Evolutionary conservation across 1,284 basidiomycete genomes (phyloP).

Genomic region (Rhodotorula sp.): DNA sequence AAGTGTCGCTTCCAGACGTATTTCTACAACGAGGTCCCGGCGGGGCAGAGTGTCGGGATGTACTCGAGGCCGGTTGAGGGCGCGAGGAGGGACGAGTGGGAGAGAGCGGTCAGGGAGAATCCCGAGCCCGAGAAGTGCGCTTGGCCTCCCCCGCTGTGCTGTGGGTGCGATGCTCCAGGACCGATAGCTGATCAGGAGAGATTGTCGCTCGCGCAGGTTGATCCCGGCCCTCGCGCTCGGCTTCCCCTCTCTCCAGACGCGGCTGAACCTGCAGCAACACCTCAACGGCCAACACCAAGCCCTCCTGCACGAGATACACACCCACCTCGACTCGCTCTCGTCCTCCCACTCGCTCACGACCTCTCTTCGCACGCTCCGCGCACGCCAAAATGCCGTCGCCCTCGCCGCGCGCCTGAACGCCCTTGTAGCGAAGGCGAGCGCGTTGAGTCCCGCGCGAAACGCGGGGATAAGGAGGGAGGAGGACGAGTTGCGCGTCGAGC

Average conservation of each 20-base stretch:
- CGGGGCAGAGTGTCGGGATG: constrained; percentile 9
- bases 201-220: no score
- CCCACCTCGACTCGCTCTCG: no score
- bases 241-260: background rate
- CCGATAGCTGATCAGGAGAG: no score
- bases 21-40: constrained; percentile 33
- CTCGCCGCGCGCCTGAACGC: constrained; percentile 12
- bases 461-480: constrained; percentile 23
- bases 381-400: constrained; percentile 16
- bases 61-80: constrained; percentile 25
- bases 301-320: background rate
- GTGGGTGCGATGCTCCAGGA: no score
- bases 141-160: no score
- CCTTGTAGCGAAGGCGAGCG: constrained; percentile 15
- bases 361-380: constrained; percentile 24
- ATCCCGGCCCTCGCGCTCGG: background rate
- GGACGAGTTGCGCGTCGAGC: constrained; percentile 27
- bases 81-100: constrained; percentile 31
- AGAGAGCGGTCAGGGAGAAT: constrained; percentile 34
- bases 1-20: constrained; percentile 38
- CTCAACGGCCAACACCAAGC: background rate
- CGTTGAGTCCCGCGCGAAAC: constrained; percentile 10
- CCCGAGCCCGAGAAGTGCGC: constrained; percentile 40
- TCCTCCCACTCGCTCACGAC: background rate
- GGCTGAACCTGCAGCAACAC: background rate